These are phyloP conservation scores for Tetrapisispora arboricola DNA, from an alignment of 805 yeast genomes.

Conservation along the genomic window DNA sequence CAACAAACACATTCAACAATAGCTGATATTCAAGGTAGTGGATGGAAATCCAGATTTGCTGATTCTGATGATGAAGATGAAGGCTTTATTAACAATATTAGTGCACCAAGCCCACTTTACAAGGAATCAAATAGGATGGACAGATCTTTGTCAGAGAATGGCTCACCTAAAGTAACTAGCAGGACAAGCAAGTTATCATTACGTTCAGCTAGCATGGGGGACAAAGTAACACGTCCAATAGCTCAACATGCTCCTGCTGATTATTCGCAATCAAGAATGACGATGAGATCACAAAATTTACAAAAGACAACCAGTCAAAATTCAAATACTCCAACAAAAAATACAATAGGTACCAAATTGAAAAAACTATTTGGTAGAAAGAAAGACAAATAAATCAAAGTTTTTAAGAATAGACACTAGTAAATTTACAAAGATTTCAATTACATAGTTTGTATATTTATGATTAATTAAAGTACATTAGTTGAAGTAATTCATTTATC, in stretches of 20 bases:
- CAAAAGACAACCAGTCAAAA: slow-evolving; percentile 8
- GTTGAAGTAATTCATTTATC: background rate
- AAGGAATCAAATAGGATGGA: background rate
- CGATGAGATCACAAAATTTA: background rate
- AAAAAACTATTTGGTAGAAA: slow-evolving; percentile 35
- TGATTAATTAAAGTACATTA: background rate
- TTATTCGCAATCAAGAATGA: background rate
- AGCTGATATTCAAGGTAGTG: slow-evolving; percentile 7
- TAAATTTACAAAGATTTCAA: background rate
- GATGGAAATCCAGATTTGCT: slow-evolving; percentile 39
- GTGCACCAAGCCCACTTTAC: background rate
- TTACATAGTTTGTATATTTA: background rate
- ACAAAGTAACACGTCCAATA: slow-evolving; percentile 3
- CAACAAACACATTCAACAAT: slow-evolving; percentile 14
- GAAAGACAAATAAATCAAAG: slow-evolving; percentile 6
- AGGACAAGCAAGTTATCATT: slow-evolving; percentile 17
- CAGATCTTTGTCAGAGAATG: slow-evolving; percentile 7
- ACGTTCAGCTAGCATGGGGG: slow-evolving; percentile 17
- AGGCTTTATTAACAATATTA: background rate
- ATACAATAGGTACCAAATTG: slow-evolving; percentile 29
- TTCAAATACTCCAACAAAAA: slow-evolving; percentile 15
- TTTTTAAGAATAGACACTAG: background rate
- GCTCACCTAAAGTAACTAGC: slow-evolving; percentile 10
- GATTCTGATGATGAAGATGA: slow-evolving; percentile 58
- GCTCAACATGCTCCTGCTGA: background rate